Evolutionary conservation across 2,329 filamentous ascomycete species (phyloP).

Genomic region (Xylaria multiplex): DNA sequence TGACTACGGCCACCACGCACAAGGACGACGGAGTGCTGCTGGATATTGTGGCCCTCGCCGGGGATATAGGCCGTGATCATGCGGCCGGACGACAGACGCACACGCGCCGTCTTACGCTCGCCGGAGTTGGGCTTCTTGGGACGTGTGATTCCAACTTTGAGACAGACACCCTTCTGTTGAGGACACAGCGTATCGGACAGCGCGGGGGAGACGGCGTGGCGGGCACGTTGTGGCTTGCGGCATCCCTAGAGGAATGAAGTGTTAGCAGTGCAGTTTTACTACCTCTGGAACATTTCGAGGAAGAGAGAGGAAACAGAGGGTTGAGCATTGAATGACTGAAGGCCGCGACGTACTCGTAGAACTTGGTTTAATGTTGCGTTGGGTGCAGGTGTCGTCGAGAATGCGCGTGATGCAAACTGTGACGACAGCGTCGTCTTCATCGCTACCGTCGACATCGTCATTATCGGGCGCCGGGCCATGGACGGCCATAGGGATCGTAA

Average conservation of each 20-base stretch:
- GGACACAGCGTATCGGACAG: constrained; percentile 75
- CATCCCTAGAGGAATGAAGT: constrained; percentile 64
- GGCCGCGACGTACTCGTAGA: constrained; percentile 58
- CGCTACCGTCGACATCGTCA: constrained; percentile 42
- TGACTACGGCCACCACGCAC: constrained; percentile 93
- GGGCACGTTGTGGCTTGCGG: constrained; percentile 79
- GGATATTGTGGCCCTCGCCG: constrained; percentile 97
- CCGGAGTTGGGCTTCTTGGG: constrained; percentile 99
- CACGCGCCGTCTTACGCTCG: constrained; percentile 93
- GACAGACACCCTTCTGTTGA: constrained; percentile 92
- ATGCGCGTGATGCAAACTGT: constrained; percentile 53
- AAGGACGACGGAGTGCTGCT: constrained; percentile 97
- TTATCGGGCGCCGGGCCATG: constrained; percentile 47
- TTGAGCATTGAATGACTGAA: background rate
- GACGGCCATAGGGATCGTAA: constrained; percentile 47
- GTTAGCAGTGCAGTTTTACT: background rate
- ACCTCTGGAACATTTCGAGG: too few species aligned
- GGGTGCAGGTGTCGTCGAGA: constrained; percentile 66
- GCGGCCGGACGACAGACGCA: constrained; percentile 86
- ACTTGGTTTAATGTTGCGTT: constrained; percentile 79
- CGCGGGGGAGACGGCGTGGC: constrained; percentile 88
- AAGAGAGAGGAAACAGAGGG: background rate
- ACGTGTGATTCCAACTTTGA: constrained; percentile 91
- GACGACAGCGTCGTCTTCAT: constrained; percentile 36
- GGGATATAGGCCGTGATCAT: constrained; percentile 94